phyloP scores from a whole-genome alignment of 2,329 filamentous ascomycete species.

The Neodidymelliopsis sp. region DNA sequence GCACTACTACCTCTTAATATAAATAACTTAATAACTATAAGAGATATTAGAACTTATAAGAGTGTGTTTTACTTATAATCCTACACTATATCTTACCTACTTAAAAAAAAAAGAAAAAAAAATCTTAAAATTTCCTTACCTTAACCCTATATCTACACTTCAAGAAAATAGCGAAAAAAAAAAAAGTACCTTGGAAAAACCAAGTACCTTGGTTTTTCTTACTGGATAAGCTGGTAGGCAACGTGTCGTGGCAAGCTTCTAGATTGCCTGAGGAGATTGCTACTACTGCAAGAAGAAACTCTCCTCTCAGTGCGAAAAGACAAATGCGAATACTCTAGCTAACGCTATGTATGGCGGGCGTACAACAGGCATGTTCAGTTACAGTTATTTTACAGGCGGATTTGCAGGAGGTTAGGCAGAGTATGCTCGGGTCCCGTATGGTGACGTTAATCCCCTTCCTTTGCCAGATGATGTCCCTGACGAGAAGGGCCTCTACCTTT shows the following conservation, averaged over 20 bases:
- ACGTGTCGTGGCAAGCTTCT: slow-evolving; percentile 83
- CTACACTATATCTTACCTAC: too few species aligned
- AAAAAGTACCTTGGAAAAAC: too few species aligned
- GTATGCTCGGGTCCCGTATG: slow-evolving; percentile 82
- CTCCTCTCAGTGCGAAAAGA: slow-evolving; percentile 80
- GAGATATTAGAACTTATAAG: too few species aligned
- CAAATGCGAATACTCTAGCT: slow-evolving; percentile 74
- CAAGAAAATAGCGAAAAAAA: too few species aligned
- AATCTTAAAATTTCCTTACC: too few species aligned
- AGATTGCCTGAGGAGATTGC: slow-evolving; percentile 76
- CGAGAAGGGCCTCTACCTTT: slow-evolving; percentile 82
- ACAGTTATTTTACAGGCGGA: slow-evolving; percentile 77
- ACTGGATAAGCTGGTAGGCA: too few species aligned
- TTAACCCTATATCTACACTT: too few species aligned
- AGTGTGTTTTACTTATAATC: too few species aligned
- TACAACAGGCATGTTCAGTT: slow-evolving; percentile 71
- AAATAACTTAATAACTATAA: too few species aligned
- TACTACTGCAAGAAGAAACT: slow-evolving; percentile 81
- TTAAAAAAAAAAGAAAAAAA: too few species aligned
- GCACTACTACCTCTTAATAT: too few species aligned
- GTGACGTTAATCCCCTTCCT: slow-evolving; percentile 80
- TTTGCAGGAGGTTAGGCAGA: slow-evolving; percentile 90
- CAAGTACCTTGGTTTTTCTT: too few species aligned
- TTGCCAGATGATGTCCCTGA: slow-evolving; percentile 82
- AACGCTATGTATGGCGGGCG: slow-evolving; percentile 81